These are phyloP conservation scores for Cyclotella atomus DNA, from an alignment of 108 stramenopile species.

Conservation along the genomic window DNA sequence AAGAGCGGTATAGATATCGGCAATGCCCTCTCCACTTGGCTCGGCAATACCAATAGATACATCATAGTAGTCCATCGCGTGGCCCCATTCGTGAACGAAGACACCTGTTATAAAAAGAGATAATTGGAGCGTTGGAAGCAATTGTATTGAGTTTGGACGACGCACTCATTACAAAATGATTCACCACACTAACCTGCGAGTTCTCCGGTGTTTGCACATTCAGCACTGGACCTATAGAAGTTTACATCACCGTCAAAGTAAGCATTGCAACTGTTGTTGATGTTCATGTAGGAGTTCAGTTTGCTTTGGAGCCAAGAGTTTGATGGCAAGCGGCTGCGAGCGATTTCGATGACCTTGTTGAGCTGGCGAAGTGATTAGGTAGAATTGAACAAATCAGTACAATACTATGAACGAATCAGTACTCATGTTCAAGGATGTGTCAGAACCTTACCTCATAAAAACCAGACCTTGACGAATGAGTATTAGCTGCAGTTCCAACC, in stretches of 20 bases:
- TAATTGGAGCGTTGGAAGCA: background rate
- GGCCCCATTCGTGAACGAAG: conserved; percentile 28
- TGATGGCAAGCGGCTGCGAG: conserved; percentile 16
- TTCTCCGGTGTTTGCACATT: conserved; percentile 28
- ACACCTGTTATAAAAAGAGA: background rate
- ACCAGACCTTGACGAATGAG: conserved; percentile 13
- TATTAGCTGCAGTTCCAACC: conserved; percentile 1
- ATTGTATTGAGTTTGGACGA: background rate
- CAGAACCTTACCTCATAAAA: conserved; percentile 29
- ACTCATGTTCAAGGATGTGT: background rate
- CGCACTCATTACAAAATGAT: background rate
- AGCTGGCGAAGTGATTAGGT: background rate
- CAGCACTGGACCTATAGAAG: conserved; percentile 22
- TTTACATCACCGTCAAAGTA: conserved; percentile 28
- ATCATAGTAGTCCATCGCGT: conserved; percentile 29
- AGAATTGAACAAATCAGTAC: too few species aligned
- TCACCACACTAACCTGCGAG: background rate
- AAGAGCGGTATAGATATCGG: conserved; percentile 38
- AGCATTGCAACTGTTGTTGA: conserved; percentile 24
- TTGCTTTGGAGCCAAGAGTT: conserved; percentile 16
- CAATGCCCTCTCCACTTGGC: conserved; percentile 41
- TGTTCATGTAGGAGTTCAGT: conserved; percentile 32
- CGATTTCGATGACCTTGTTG: conserved; percentile 29
- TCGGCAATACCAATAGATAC: conserved; percentile 8
- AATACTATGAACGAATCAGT: too few species aligned